Percentiles rank a stretch among this genome's conserved stretches.
Conservation (phyloP, 2,329 filamentous ascomycete genomes). For the Hypoxylon sp. region DNA sequence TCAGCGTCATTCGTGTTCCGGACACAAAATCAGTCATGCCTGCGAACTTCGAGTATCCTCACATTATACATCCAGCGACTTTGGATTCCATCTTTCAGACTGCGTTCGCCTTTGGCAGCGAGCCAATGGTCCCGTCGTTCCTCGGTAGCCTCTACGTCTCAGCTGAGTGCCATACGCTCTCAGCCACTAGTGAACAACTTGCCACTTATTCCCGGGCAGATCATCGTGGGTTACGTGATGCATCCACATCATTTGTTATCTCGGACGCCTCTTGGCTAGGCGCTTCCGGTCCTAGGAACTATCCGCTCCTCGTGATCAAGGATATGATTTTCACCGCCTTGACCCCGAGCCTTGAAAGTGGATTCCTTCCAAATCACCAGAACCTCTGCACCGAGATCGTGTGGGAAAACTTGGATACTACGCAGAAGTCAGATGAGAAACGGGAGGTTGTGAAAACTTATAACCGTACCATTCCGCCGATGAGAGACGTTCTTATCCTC, state of each 20-base stretch:
- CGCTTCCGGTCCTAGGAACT: conserved; percentile 1
- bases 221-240: conserved; percentile 57
- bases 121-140: conserved; percentile 66
- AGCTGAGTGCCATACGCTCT: conserved; percentile 51
- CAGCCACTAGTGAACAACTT: conserved; percentile 56
- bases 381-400: conserved; percentile 65
- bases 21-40: conserved; percentile 69
- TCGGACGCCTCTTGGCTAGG: conserved; percentile 52
- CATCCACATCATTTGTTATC: conserved; percentile 63
- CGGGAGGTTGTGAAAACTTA: neutral
- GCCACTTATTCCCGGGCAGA: conserved; percentile 60
- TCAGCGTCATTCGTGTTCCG: conserved; percentile 60
- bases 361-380: conserved; percentile 65
- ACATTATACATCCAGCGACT: conserved; percentile 71
- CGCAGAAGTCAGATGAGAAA: neutral
- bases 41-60: conserved; percentile 65
- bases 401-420: conserved; percentile 58
- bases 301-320: conserved; percentile 61
- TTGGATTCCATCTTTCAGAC: conserved; percentile 71
- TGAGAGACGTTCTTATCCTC: conserved; percentile 37
- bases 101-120: conserved; percentile 62
- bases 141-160: conserved; percentile 65
- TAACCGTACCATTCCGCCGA: neutral
- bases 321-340: conserved; percentile 63
- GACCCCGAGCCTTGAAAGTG: conserved; percentile 46